Evolutionary conservation across 805 yeast genomes (phyloP).

Genomic region (Saccharomycopsis vini): DNA sequence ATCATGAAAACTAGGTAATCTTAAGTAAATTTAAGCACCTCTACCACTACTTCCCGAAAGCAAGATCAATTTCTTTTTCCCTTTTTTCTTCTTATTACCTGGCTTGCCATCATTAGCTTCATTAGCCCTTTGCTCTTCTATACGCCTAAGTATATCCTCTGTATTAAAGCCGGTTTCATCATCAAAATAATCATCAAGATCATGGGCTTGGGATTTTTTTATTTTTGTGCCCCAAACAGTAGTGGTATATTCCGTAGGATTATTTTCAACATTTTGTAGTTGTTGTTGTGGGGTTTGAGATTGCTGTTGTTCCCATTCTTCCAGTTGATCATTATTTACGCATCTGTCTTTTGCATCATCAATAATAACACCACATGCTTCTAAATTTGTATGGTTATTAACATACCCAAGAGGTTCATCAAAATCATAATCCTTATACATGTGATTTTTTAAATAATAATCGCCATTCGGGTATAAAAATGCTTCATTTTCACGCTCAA

Average conservation of each 20-base stretch:
- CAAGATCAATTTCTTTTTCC: conserved; percentile 14
- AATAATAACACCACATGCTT: too few species aligned
- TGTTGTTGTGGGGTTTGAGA: neutral
- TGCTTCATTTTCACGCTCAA: conserved; percentile 44
- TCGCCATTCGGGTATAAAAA: conserved; percentile 3
- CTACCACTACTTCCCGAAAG: conserved; percentile 7
- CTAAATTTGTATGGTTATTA: too few species aligned
- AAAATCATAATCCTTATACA: too few species aligned
- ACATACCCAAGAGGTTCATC: neutral
- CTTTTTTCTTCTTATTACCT: conserved; percentile 9
- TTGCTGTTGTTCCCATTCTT: too few species aligned
- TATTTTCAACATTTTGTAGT: neutral
- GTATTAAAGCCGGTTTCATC: conserved; percentile 12
- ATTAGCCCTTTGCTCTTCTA: conserved; percentile 1
- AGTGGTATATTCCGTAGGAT: conserved; percentile 6
- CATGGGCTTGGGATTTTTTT: conserved; percentile 1
- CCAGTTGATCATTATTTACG: too few species aligned
- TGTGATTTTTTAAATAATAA: neutral
- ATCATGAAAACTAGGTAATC: too few species aligned
- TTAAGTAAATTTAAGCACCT: neutral
- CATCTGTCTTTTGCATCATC: too few species aligned
- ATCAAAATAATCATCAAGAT: conserved; percentile 2
- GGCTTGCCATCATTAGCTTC: neutral
- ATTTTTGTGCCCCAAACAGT: conserved; percentile 19
- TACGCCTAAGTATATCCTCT: conserved; percentile 7